Base-by-base conservation (phyloP, 805 yeast genomes). In the Tetrapisispora iriomotensis region DNA sequence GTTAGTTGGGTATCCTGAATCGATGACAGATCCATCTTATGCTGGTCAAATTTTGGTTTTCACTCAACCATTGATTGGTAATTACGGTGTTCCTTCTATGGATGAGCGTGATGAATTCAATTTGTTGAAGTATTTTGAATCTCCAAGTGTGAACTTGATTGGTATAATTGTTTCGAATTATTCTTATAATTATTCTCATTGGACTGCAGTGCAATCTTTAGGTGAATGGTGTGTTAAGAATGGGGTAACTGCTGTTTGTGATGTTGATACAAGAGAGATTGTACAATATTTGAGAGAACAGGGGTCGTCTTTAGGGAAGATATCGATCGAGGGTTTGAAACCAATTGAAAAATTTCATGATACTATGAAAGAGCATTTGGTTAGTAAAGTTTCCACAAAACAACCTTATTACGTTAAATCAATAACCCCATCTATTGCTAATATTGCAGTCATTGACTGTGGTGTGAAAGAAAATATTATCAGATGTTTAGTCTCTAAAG, bases 1-100 rank as follows among this genome's bases (percentile, higher is more conserved):
- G 7, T 72, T 94, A 62, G 98, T 92, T 10, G 99, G 98, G 15
- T 92, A 92, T 65, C 97, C 98, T 14, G 98, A 92, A 64, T 84
- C 96, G 8, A 87, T 92, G 94, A 92, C 98, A 18, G 98, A 92
- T 64, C 99, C 99, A 28, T 87, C 96, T 6, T 92, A 92, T 64
- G 80, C 79, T 53, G 99, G 98, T 37, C 99, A 92, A 69, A 92
- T 92, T 51, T 75, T 92, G 49, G 94, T 92, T 45, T 85, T 92
- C 67, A 92, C 98, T 7, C 96, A 87, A 65, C 98, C 98, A 18
- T 72, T 92, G 58, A 86, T 92, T 54, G 99, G 99, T 49, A 92
- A 92, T 65, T 92, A 92, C 64, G 98, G 98, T 64, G 98, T 92
- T 25, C 99, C 99, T 20, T 80, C 92, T 1, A 77, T 83, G 23